Evolutionary conservation across 371 early-diverging fungal species (phyloP).

Genomic region (Conidiobolus incongruus): DNA sequence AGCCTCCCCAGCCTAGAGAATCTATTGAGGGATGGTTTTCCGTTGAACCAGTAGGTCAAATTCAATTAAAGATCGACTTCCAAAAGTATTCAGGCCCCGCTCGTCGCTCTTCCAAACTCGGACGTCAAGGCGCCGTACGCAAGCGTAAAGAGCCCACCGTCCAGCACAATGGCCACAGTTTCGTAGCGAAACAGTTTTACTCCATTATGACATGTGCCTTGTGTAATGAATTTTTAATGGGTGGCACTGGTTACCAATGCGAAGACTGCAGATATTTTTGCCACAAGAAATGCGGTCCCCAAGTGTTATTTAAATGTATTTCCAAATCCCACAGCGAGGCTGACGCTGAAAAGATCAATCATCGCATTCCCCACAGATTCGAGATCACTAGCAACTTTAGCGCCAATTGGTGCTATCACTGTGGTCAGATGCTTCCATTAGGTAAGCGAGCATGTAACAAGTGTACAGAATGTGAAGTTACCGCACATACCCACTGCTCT

Average conservation of each 20-base stretch:
- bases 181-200: constrained; percentile 60
- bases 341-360: constrained; percentile 5
- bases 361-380: constrained; percentile 87
- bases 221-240: constrained; percentile 75
- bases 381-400: constrained; percentile 46
- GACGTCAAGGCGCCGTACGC: constrained; percentile 72
- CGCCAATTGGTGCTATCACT: constrained; percentile 92
- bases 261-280: constrained; percentile 84
- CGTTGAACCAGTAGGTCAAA: constrained; percentile 17
- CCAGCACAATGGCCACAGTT: constrained; percentile 73
- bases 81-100: constrained; percentile 11
- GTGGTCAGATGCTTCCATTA: constrained; percentile 81
- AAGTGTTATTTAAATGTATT: constrained; percentile 80
- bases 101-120: constrained; percentile 40
- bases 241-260: constrained; percentile 69
- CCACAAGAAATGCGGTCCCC: constrained; percentile 70
- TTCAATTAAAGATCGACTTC: constrained; percentile 7
- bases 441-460: constrained; percentile 37
- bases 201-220: constrained; percentile 85
- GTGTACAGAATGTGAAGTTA: constrained; percentile 41
- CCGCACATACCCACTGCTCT: constrained; percentile 68
- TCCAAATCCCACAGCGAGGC: constrained; percentile 29
- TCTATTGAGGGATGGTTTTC: constrained; percentile 8
- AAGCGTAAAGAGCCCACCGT: constrained; percentile 47
- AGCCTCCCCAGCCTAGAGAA: constrained; percentile 10